Conservation (phyloP, 1,284 basidiomycete genomes). For the Marasmius fiardii region DNA sequence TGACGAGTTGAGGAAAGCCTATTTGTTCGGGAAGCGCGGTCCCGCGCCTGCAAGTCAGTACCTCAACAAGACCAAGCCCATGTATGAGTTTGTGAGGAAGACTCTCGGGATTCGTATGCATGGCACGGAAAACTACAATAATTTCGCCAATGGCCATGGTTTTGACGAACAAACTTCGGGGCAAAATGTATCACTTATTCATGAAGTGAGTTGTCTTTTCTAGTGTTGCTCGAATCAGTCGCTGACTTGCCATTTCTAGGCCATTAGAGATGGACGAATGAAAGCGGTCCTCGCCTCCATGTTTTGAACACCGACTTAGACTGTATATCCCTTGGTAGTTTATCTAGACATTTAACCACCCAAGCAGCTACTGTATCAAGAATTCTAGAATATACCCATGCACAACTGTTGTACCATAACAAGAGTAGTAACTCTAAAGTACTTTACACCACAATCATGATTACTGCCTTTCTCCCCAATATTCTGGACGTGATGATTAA, state of each 20-base stretch:
- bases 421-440: too few relatives aligned
- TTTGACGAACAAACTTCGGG: slow-evolving; percentile 62
- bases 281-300: slow-evolving; percentile 48
- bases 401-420: background rate
- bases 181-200: slow-evolving; percentile 62
- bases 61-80: slow-evolving; percentile 58
- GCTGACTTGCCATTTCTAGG: slow-evolving; percentile 24
- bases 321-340: too few relatives aligned
- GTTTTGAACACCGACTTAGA: background rate
- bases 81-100: slow-evolving; percentile 72
- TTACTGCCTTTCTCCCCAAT: too few relatives aligned
- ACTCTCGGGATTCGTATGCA: slow-evolving; percentile 71
- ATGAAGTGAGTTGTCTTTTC: slow-evolving; percentile 41
- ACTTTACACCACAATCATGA: too few relatives aligned
- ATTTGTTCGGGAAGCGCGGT: slow-evolving; percentile 51
- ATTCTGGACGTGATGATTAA: too few relatives aligned
- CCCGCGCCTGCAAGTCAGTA: slow-evolving; percentile 56
- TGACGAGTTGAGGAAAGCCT: slow-evolving; percentile 47
- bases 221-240: background rate
- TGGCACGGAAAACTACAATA: slow-evolving; percentile 61
- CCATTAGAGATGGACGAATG: slow-evolving; percentile 71
- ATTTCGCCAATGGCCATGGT: slow-evolving; percentile 55
- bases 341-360: too few relatives aligned
- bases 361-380: too few relatives aligned
- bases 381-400: background rate